These are phyloP conservation scores for Cercospora beticola DNA, from an alignment of 2,329 filamentous ascomycete genomes.

Conservation along the genomic window DNA sequence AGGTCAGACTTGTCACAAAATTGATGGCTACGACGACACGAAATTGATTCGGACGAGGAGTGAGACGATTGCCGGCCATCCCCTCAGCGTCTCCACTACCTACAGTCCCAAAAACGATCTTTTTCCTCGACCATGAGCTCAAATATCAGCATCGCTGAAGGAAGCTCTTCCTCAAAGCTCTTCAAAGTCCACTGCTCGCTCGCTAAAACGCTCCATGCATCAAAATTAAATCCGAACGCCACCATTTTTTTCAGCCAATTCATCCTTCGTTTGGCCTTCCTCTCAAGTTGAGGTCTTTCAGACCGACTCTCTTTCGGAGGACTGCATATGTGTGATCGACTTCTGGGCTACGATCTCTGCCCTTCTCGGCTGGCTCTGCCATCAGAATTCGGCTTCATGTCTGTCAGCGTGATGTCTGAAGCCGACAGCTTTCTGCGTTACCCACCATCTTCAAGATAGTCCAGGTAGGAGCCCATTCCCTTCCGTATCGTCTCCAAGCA, in stretches of 20 bases:
- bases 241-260: background rate
- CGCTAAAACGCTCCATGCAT: background rate
- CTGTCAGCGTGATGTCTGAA: background rate
- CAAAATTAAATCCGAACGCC: background rate
- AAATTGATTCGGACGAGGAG: background rate
- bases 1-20: no score
- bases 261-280: background rate
- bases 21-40: background rate
- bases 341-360: background rate
- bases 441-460: slow-evolving; percentile 6
- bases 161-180: background rate
- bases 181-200: background rate
- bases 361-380: no score
- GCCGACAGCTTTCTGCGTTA: background rate
- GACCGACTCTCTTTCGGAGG: background rate
- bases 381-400: background rate
- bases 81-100: background rate
- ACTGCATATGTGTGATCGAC: background rate
- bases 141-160: background rate
- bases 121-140: background rate
- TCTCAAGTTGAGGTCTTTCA: background rate
- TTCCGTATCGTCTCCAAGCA: slow-evolving; percentile 3
- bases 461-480: background rate
- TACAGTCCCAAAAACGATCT: background rate
- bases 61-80: background rate